phyloP scores from a whole-genome alignment of 2,329 filamentous ascomycete species.

The Cercospora sp. region DNA sequence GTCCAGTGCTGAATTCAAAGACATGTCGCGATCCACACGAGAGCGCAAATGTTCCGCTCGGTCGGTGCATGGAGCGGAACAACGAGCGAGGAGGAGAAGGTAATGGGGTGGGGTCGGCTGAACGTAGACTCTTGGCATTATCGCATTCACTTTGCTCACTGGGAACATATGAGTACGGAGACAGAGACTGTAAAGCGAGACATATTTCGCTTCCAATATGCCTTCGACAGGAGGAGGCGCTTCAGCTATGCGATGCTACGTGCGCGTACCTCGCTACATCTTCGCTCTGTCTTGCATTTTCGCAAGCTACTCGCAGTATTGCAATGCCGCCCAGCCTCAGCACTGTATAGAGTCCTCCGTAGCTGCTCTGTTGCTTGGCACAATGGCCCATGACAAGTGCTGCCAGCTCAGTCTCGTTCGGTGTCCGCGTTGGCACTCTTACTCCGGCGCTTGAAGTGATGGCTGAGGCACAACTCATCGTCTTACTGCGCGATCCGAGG shows the following conservation, averaged over 20 bases:
- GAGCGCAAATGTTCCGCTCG: slow-evolving; percentile 7
- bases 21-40: slow-evolving; percentile 5
- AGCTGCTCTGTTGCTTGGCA: background rate
- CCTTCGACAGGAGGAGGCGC: background rate
- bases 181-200: background rate
- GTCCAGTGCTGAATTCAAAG: slow-evolving; percentile 17
- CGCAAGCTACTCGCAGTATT: background rate
- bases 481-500: background rate
- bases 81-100: background rate
- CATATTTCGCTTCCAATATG: background rate
- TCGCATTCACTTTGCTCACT: background rate
- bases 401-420: background rate
- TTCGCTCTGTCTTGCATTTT: background rate
- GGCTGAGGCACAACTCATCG: background rate
- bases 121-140: background rate
- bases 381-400: background rate
- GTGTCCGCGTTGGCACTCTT: background rate
- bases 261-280: background rate
- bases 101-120: background rate
- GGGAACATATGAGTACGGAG: background rate
- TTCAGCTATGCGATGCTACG: background rate
- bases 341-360: background rate
- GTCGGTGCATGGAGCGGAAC: slow-evolving; percentile 1
- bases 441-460: background rate
- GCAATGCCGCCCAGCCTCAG: background rate